A percentile compares a stretch with the other conserved stretches of the same genome.
These are phyloP conservation scores for Brassica carinata DNA, from an alignment of 345 rosid genomes.

Conservation along the genomic window DNA sequence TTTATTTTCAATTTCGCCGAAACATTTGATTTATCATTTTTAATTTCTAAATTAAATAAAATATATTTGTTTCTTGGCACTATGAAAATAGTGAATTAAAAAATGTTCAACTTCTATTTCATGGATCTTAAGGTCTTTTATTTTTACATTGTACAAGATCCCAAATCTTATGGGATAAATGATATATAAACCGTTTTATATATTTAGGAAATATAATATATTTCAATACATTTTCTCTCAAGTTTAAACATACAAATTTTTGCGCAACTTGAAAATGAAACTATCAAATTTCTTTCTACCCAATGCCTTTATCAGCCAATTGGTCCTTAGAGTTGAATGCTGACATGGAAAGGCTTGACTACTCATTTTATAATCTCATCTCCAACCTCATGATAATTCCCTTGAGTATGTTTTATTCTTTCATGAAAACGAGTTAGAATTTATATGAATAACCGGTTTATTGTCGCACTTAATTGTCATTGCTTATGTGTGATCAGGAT, in stretches of 20 bases:
- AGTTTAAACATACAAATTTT: background rate
- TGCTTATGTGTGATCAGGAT: background rate
- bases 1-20: background rate
- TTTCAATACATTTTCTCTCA: background rate
- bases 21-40: background rate
- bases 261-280: too few relatives aligned
- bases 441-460: background rate
- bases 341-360: background rate
- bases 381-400: too few relatives aligned
- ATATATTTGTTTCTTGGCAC: background rate
- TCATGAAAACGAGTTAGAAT: too few relatives aligned
- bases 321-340: background rate
- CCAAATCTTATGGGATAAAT: too few relatives aligned
- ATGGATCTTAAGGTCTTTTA: background rate
- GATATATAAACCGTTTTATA: too few relatives aligned
- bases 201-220: too few relatives aligned
- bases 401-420: background rate
- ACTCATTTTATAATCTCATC: background rate
- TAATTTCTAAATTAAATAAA: background rate
- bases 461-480: background rate
- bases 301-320: background rate
- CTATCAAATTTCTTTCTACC: background rate
- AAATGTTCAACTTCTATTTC: background rate
- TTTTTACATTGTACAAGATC: too few relatives aligned
- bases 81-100: background rate